Base-by-base conservation (phyloP, 73 alveolate genomes). In the Stentor coeruleus region DNA sequence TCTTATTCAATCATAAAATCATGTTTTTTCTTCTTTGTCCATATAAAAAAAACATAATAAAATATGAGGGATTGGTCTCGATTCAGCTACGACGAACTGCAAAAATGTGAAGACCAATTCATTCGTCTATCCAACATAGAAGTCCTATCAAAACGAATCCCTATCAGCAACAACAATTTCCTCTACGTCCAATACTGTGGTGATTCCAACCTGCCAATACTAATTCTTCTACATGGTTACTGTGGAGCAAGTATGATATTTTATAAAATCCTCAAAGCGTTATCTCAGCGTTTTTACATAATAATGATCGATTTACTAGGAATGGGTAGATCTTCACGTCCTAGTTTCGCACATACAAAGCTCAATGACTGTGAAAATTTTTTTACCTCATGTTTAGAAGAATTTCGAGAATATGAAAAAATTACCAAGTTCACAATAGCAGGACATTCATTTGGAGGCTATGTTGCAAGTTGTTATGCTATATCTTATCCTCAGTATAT, bases 371-470 rank as follows among this genome's bases (percentile, higher is more conserved):
- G 58, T 3, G 91, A 85, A 31, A 72, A 11, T 26, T 85, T 28
- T 38, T 85, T 85, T 20, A 39, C 59, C n/a, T 4, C 31, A 1
- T 49, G 83, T 37, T 6, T 85, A 3, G 91, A 85, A 39, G n/a
- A 26, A 1, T 38, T 57, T 76, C 41, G 87, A 33, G 60, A 30
- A n/a, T 3, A 85, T 40, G 30, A 3, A 35, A 73, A 36, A 58
- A 38, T 59, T 3, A 59, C 49, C 14, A 58, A 38, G 35, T 14
- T 40, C 33, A 75, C 30, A n/a, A 30, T 86, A 15, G 84, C 85
- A n/a, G 92, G 92, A 2, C 92, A 86, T 83, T 82, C 89, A 11
- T 81, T 85, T 40, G 91, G 91, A 14, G 91, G 91, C 38, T 85
- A 85, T 72, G 35, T 85, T 3, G 82, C 87, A 33, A 84, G 88